Base-by-base conservation (phyloP, 345 rosid species). In the Cardamine resedifolia region DNA sequence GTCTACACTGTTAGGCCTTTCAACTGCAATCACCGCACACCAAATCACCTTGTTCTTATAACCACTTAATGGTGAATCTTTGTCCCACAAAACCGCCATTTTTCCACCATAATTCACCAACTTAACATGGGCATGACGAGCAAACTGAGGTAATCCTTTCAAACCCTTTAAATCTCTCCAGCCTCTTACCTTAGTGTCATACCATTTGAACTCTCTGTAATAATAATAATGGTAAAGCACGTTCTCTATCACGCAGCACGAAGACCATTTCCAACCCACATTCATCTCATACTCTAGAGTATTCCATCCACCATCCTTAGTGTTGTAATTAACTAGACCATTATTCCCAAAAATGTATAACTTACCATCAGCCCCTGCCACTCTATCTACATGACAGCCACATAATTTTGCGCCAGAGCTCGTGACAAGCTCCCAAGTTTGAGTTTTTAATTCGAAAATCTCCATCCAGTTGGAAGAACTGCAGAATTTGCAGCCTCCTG, bases 381-480 rank as follows among this genome's bases (percentile, higher is more conserved):
- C 38, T 38, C 19, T 16, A 12, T 6, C 0, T 7, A 70, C 2
- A 19, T 0, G 0, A 30, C 0, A 19, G 7, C 27, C 28, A 4
- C 91, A 12, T 0, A 20, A 3, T 33, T 44, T 11, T 0, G 31
- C 10, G 4, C 20, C 18, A 44, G 52, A 44, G 31, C 45, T 12
- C 1, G 36, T 2, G 7, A 68, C 43, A 70, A 38, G 19, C 66
- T 70, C 74, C 75, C 98, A 92, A 15, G 65, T 16, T 33, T 70
- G 66, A 2, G 58, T 69, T 21, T 48, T 65, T 1, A 86, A 82
- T 45, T 87, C 87, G n/a, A 79, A 86, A 30, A 80, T 95, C 77
- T 89, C 96, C 16, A 92, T 89, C 89, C 92, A 88, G n/a, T 85
- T 70, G 53, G 63, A 80, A 11, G 81, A 66, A 8, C 78, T 82